Percentiles rank a stretch among this genome's conserved stretches.
Evolutionary conservation across 139 green algal species (phyloP).

Genomic region (Eudorina sp.): DNA sequence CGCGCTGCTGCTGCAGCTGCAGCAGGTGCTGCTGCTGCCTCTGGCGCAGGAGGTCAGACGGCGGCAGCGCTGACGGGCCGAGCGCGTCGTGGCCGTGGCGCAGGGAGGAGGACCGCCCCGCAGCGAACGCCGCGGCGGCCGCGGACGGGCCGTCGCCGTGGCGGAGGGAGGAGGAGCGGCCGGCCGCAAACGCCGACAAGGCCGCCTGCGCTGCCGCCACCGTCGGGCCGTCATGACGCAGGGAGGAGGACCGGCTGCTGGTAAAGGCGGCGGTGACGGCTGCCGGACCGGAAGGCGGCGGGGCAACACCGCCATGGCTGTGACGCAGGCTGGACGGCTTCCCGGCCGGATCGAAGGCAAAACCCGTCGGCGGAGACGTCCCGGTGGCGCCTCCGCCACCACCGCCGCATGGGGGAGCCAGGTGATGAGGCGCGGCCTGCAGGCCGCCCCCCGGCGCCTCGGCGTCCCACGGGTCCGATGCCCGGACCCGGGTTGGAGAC

Average conservation of each 20-base stretch:
- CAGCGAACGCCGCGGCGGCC: background rate
- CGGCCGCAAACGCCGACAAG: background rate
- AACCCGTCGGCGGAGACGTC: too few relatives aligned
- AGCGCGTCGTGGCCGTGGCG: background rate
- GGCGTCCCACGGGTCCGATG: too few relatives aligned
- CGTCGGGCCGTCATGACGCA: background rate
- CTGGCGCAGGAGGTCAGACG: background rate
- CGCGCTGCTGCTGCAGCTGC: slow-evolving; percentile 33
- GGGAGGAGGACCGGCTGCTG: background rate
- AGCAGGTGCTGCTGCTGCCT: background rate
- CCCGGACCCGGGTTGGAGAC: too few relatives aligned
- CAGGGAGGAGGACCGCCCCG: background rate
- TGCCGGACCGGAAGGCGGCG: background rate
- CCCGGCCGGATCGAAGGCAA: too few relatives aligned
- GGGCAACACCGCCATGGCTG: background rate
- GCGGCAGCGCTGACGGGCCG: background rate
- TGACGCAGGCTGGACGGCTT: background rate
- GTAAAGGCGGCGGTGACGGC: background rate
- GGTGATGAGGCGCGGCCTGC: too few relatives aligned
- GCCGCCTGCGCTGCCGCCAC: background rate
- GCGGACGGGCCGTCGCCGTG: background rate
- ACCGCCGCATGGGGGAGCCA: too few relatives aligned
- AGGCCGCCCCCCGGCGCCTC: too few relatives aligned
- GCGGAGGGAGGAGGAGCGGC: slow-evolving; percentile 4
- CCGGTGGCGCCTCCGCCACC: too few relatives aligned